Percentiles rank a stretch among this genome's conserved stretches.
Evolutionary conservation across 148 eudicot genomes (phyloP).

Genomic region (Silene conica): DNA sequence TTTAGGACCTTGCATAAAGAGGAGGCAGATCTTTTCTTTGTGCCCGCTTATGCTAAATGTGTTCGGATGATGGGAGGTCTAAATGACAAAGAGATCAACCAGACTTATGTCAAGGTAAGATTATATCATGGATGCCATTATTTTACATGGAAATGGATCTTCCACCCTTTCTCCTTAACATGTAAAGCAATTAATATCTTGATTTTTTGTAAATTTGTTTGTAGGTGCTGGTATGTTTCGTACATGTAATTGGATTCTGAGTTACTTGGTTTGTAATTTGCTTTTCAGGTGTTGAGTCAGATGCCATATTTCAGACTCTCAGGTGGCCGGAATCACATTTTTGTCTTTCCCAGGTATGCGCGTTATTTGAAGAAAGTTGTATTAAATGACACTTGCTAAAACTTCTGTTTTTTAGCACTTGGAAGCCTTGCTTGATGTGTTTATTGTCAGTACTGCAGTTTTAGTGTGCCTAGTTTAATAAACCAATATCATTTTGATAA

Average conservation of each 20-base stretch:
- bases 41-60: slow-evolving; percentile 87
- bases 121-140: neutral
- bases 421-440: neutral
- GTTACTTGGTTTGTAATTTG: slow-evolving; percentile 27
- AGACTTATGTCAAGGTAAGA: slow-evolving; percentile 76
- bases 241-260: slow-evolving; percentile 3
- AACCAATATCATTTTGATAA: neutral
- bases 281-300: slow-evolving; percentile 86
- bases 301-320: slow-evolving; percentile 95
- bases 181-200: neutral
- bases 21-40: slow-evolving; percentile 89
- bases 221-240: slow-evolving; percentile 10
- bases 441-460: neutral
- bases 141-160: neutral
- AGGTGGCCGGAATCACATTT: slow-evolving; percentile 90
- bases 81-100: slow-evolving; percentile 86
- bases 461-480: neutral
- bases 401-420: neutral
- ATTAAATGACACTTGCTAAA: neutral
- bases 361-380: neutral
- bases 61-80: slow-evolving; percentile 95
- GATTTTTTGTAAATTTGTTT: slow-evolving; percentile 4
- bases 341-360: slow-evolving; percentile 88
- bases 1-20: slow-evolving; percentile 67
- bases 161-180: neutral